phyloP scores from a whole-genome alignment of 2,329 filamentous ascomycete genomes.

The Aspergillus floridensis region DNA sequence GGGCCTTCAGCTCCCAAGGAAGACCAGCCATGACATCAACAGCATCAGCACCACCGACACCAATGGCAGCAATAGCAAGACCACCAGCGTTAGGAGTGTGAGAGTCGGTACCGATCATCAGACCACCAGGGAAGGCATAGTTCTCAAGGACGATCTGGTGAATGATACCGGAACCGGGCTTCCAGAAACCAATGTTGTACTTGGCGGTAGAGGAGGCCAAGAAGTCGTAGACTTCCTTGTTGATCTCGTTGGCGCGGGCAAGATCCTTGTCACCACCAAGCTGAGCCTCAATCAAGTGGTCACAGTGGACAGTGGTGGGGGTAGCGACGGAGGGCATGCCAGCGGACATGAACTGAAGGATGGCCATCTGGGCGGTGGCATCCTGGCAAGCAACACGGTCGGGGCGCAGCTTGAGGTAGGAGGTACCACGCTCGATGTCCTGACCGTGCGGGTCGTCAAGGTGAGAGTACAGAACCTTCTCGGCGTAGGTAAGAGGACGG shows the following conservation, averaged over 20 bases:
- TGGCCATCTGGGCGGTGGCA: conserved; percentile 99
- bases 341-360: conserved; percentile 99
- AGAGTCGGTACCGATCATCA: conserved; percentile 96
- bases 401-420: conserved; percentile 93
- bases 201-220: conserved; percentile 89
- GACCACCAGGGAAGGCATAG: conserved; percentile 97
- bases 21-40: conserved; percentile 98
- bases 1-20: conserved; percentile 97
- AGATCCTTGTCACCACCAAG: conserved; percentile 91
- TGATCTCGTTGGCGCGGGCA: conserved; percentile 83
- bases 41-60: conserved; percentile 96
- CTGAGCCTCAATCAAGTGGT: conserved; percentile 98
- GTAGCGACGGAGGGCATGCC: conserved; percentile 95
- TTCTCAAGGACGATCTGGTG: conserved; percentile 99
- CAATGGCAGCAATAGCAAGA: conserved; percentile 90
- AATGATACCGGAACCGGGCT: conserved; percentile 96
- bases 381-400: conserved; percentile 99
- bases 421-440: conserved; percentile 92
- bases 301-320: conserved; percentile 94
- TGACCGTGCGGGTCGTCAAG: conserved; percentile 94
- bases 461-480: conserved; percentile 99
- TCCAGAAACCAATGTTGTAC: conserved; percentile 99
- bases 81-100: conserved; percentile 97
- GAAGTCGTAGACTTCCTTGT: conserved; percentile 99
- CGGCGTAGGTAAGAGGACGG: conserved; percentile 87